Conservation (phyloP, 208 protist species). For the Leishmania braziliensis region DNA sequence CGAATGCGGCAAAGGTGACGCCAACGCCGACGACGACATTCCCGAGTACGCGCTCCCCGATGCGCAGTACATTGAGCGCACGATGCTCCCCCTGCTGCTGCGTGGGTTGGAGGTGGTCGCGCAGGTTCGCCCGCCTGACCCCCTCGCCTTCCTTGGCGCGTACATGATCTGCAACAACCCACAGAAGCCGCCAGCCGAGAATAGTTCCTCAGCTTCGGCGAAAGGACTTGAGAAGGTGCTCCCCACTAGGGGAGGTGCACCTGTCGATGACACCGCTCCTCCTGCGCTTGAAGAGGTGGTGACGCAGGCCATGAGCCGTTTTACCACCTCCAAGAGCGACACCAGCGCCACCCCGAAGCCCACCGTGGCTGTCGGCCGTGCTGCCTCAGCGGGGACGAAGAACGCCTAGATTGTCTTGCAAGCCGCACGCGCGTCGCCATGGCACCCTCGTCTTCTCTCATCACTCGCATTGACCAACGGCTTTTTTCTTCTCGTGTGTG, state of each 20-base stretch:
- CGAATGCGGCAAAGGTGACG: neutral
- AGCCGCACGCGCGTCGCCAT: neutral
- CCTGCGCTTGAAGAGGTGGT: conserved; percentile 27
- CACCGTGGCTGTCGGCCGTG: neutral
- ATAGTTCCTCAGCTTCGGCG: neutral
- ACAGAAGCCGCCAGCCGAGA: conserved; percentile 37
- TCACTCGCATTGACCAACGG: neutral
- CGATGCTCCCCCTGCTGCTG: conserved; percentile 76
- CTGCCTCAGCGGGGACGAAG: neutral
- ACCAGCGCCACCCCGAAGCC: neutral
- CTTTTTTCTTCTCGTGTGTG: neutral
- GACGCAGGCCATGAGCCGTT: conserved; percentile 18
- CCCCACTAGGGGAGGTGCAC: neutral
- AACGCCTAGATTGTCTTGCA: neutral
- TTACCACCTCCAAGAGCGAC: neutral
- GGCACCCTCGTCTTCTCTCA: neutral
- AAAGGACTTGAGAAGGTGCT: neutral
- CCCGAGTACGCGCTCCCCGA: conserved; percentile 77
- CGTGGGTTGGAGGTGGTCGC: conserved; percentile 80
- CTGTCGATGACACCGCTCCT: conserved; percentile 1
- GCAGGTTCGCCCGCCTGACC: conserved; percentile 62
- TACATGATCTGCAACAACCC: conserved; percentile 88
- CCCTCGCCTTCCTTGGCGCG: conserved; percentile 81
- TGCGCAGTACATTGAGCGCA: conserved; percentile 77
- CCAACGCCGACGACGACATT: conserved; percentile 10